Percentiles rank a stretch among this genome's conserved stretches.
Conservation (phyloP, 352 stramenopile species). For the Blastocystis sp. region DNA sequence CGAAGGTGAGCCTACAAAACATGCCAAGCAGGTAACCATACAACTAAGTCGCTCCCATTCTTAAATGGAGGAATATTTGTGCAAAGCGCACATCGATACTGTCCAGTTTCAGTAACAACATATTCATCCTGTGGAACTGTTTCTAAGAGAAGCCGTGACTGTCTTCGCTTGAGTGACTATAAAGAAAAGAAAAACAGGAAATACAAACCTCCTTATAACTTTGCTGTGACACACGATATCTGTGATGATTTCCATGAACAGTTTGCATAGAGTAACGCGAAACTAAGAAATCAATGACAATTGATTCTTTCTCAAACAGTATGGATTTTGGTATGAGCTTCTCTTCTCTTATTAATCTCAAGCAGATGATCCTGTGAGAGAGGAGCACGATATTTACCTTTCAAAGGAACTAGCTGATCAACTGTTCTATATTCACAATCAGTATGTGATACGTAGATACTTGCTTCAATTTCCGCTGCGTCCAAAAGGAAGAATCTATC, state of each 20-base stretch:
- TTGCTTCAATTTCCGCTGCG: slow-evolving; percentile 57
- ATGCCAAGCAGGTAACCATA: not conserved
- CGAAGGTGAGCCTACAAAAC: not conserved
- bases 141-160: not conserved
- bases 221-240: not conserved
- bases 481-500: slow-evolving; percentile 51
- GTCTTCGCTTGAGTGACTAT: not conserved
- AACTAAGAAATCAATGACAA: not conserved
- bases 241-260: slow-evolving; percentile 47
- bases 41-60: not conserved
- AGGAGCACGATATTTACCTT: slow-evolving; percentile 60
- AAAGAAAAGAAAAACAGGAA: not conserved
- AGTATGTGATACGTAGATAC: not conserved
- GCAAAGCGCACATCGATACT: slow-evolving; percentile 40
- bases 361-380: slow-evolving; percentile 46
- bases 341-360: not conserved
- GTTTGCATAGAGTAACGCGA: not conserved
- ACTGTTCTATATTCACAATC: not conserved
- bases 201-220: not conserved
- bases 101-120: slow-evolving; percentile 3
- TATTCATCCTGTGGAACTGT: slow-evolving; percentile 14
- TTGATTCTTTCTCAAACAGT: not conserved
- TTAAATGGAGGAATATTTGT: slow-evolving; percentile 9
- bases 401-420: slow-evolving; percentile 51
- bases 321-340: slow-evolving; percentile 40